A percentile compares a stretch with the other conserved stretches of the same genome.
Evolutionary conservation across 805 yeast genomes (phyloP).

Genomic region (Candida broadrunensis): DNA sequence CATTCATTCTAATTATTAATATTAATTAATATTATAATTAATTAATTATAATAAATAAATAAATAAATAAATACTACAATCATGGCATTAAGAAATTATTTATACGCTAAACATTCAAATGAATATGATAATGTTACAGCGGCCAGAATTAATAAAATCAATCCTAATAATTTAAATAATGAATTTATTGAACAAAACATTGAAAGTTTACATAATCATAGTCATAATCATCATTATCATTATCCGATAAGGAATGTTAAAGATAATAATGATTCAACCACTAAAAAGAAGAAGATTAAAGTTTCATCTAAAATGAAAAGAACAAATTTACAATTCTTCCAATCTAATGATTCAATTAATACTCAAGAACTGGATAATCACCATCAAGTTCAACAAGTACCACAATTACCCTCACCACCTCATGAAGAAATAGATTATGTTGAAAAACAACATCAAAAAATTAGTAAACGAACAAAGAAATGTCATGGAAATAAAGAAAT

Average conservation of each 20-base stretch:
- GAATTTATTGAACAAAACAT: neutral
- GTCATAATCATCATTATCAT: neutral
- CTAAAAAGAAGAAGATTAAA: neutral
- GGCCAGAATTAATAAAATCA: slow-evolving; percentile 4
- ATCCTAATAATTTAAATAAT: neutral
- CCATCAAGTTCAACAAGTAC: neutral
- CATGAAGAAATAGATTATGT: neutral
- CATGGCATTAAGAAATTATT: slow-evolving; percentile 42
- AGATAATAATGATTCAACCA: neutral
- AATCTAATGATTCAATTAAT: neutral
- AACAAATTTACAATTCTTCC: neutral
- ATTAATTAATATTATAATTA: too few relatives aligned
- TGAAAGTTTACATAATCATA: slow-evolving; percentile 1
- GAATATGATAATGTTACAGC: slow-evolving; percentile 1
- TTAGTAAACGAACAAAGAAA: neutral
- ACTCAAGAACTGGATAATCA: neutral
- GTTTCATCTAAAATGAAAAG: neutral
- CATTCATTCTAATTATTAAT: too few relatives aligned
- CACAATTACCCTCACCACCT: neutral
- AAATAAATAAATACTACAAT: too few relatives aligned
- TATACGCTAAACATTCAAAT: slow-evolving; percentile 35
- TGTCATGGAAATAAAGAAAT: neutral
- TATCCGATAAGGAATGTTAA: neutral
- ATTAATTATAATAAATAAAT: too few relatives aligned
- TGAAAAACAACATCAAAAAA: too few relatives aligned